Evolutionary conservation across 805 yeast species (phyloP), one percentile per base, ranked within the genome.

Genomic region (Lipomyces yamadae): DNA sequence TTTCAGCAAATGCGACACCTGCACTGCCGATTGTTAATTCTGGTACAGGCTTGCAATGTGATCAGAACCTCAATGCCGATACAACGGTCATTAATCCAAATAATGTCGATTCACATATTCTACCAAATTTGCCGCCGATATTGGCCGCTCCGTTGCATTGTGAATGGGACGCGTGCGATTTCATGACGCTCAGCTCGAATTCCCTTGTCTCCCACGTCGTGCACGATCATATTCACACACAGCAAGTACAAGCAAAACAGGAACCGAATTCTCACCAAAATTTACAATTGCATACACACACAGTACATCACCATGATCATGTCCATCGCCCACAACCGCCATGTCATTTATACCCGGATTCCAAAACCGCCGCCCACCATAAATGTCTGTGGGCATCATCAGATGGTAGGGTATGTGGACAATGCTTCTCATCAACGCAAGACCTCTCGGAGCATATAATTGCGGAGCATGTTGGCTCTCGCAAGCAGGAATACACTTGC

Each of bases 121-220:
- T 63, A 18, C 57, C 48, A 3, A 68, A 58, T 39, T n/a, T 66
- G 42, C 29, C 64, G 42, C 29, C 64, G 24, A 50, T 15, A 5
- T 33, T 35, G 18, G 39, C 60, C 15, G 61, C 63, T 42, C 72
- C 71, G 2, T 72, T 73, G 58, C 78, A 82, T 59, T 92, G 97
- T 79, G 91, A 87, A 73, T 92, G 97, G 97, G 78, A 81, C 64
- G 82, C 86, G 62, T 92, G 97, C 81, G 78, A 83, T 55, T 90
- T 82, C 74, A 79, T 80, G 29, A 82, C 89, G 35, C 75, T 78
- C 18, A 86, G 86, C 71, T 74, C 88, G 58, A 80, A 85, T 37
- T 75, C 82, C 4, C 78, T 92, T 37, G 77, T 90, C 10, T 79
- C 82, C 54, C 97, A 92, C 77, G 78, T 88, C 59, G 84, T 85